Conservation (phyloP, 768 basidiomycete species). For the Strobilomyces dryophilus region DNA sequence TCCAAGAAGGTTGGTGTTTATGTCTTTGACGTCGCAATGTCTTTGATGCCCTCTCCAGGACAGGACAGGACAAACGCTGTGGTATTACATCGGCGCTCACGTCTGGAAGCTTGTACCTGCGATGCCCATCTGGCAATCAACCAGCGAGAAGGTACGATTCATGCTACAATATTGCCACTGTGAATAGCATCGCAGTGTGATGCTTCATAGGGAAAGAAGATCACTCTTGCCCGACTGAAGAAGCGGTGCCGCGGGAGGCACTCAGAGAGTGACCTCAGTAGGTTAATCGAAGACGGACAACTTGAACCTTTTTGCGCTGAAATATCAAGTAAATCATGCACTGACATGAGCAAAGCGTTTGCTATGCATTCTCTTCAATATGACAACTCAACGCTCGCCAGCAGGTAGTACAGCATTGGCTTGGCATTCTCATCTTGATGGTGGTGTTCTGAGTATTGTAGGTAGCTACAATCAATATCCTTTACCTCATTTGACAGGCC, state of each 20-base stretch:
- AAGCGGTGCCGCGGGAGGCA: constrained; percentile 33
- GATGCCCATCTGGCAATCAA: constrained; percentile 37
- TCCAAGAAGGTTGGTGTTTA: constrained; percentile 36
- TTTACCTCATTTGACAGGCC: no score
- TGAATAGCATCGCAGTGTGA: background rate
- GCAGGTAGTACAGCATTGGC: background rate
- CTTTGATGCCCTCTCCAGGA: constrained; percentile 28
- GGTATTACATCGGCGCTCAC: constrained; percentile 52
- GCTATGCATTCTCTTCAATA: constrained; percentile 20
- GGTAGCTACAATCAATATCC: background rate
- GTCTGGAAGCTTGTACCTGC: constrained; percentile 36
- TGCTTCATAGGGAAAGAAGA: constrained; percentile 27
- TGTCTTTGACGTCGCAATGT: background rate
- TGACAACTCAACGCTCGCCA: background rate
- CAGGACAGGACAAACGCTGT: constrained; percentile 20
- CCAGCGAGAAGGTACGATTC: constrained; percentile 32
- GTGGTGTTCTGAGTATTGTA: background rate
- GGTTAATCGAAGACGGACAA: constrained; percentile 36
- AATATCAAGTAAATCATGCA: constrained; percentile 26
- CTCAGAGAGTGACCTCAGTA: constrained; percentile 32
- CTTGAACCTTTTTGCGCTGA: constrained; percentile 46
- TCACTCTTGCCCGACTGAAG: constrained; percentile 33
- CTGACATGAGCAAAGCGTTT: constrained; percentile 20
- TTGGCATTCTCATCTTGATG: background rate
- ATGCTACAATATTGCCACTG: background rate